These are phyloP conservation scores for Scorias spongiosa DNA, from an alignment of 2,329 filamentous ascomycete genomes.

Conservation along the genomic window DNA sequence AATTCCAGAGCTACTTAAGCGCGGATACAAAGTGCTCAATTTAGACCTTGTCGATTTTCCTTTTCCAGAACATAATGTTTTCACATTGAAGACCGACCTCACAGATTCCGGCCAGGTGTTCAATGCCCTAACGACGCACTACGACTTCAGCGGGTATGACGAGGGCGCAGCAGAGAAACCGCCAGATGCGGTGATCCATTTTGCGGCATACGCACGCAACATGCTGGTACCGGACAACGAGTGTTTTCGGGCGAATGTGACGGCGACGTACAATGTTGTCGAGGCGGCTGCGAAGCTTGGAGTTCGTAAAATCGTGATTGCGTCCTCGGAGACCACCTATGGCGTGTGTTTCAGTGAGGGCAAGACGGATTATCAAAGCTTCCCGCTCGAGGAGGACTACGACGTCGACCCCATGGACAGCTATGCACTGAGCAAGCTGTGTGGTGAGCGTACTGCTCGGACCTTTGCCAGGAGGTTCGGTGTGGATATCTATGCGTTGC, in stretches of 20 bases:
- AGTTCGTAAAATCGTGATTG: conserved; percentile 47
- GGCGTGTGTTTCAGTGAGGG: conserved; percentile 48
- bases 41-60: conserved; percentile 36
- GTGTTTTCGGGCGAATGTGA: conserved; percentile 41
- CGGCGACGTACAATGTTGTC: conserved; percentile 45
- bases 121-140: conserved; percentile 42
- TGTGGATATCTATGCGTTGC: conserved; percentile 44
- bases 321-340: conserved; percentile 44
- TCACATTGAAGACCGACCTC: conserved; percentile 41
- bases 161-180: conserved; percentile 26
- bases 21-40: conserved; percentile 39
- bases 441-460: conserved; percentile 41
- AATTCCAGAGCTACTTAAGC: conserved; percentile 36
- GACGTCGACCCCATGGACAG: conserved; percentile 47
- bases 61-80: conserved; percentile 25
- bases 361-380: conserved; percentile 39
- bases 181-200: conserved; percentile 48
- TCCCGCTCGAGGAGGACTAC: conserved; percentile 44
- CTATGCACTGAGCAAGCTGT: conserved; percentile 46
- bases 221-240: conserved; percentile 48
- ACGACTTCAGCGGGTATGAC: conserved; percentile 36
- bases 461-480: conserved; percentile 41
- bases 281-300: conserved; percentile 48
- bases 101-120: conserved; percentile 41
- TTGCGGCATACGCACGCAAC: conserved; percentile 43